Evolutionary conservation across 768 basidiomycete genomes (phyloP).

Genomic region (Russula lepida): DNA sequence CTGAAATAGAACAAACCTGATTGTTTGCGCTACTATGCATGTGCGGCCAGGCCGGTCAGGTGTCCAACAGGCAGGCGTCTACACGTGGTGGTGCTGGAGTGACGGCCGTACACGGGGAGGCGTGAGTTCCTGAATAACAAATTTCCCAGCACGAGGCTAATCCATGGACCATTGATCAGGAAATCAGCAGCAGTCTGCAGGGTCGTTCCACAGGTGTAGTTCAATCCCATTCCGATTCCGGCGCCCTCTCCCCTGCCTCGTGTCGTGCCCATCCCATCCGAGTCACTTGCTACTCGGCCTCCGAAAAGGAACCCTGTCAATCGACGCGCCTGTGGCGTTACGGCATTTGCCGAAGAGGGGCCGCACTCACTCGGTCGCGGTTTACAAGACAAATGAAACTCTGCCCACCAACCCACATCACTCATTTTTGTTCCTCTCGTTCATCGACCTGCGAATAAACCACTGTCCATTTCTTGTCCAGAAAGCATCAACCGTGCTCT

Average conservation of each 20-base stretch:
- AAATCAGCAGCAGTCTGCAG: not conserved
- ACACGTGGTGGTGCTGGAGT: constrained; percentile 12
- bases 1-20: not conserved
- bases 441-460: constrained; percentile 9
- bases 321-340: constrained; percentile 15
- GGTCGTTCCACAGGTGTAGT: not conserved
- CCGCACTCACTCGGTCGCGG: not conserved
- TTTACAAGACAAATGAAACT: not conserved
- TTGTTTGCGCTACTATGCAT: not conserved
- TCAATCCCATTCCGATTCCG: not conserved
- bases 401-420: not conserved
- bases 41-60: constrained; percentile 13
- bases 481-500: not conserved
- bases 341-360: constrained; percentile 5
- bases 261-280: not conserved
- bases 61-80: not conserved
- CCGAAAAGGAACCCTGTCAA: not conserved
- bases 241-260: not conserved
- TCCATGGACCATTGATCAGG: constrained; percentile 5
- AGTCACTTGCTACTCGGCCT: not conserved
- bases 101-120: not conserved
- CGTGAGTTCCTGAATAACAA: constrained; percentile 13
- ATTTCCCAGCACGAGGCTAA: constrained; percentile 10
- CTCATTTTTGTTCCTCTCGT: not conserved
- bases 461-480: constrained; percentile 1